Percentiles rank a stretch among this genome's conserved stretches.
phyloP scores from a whole-genome alignment of 2,329 filamentous ascomycete species.

The Rasamsonia emersonii region DNA sequence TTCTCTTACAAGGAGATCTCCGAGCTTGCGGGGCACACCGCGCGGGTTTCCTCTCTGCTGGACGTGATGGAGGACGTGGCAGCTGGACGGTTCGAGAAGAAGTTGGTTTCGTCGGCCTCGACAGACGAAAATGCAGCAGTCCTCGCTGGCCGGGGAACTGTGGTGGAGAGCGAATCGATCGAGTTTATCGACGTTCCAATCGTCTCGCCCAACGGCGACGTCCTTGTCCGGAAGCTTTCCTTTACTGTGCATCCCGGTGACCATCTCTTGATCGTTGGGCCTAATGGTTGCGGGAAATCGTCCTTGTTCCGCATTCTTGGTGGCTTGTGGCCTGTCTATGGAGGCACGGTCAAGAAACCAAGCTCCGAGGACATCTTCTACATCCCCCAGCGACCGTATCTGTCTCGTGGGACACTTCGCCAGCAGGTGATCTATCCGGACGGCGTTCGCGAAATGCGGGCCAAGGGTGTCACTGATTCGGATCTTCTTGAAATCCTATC shows the following conservation, averaged over 20 bases:
- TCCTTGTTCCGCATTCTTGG: slow-evolving; percentile 93
- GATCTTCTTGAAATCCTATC: slow-evolving; percentile 70
- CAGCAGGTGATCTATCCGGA: slow-evolving; percentile 98
- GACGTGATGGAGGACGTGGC: slow-evolving; percentile 93
- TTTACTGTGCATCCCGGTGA: slow-evolving; percentile 82
- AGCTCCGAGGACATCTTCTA: slow-evolving; percentile 94
- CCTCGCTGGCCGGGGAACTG: slow-evolving; percentile 68
- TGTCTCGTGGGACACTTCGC: slow-evolving; percentile 82
- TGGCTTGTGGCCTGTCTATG: slow-evolving; percentile 95
- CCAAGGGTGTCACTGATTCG: slow-evolving; percentile 70
- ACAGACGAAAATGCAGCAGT: slow-evolving; percentile 76
- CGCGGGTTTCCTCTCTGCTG: slow-evolving; percentile 77
- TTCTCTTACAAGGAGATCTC: slow-evolving; percentile 97
- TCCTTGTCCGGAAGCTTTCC: slow-evolving; percentile 74
- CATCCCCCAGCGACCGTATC: slow-evolving; percentile 90
- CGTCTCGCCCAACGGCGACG: slow-evolving; percentile 91
- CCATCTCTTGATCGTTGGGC: slow-evolving; percentile 88
- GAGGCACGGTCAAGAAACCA: slow-evolving; percentile 85
- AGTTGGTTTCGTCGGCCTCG: slow-evolving; percentile 79
- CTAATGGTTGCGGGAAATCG: slow-evolving; percentile 95
- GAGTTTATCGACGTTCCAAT: slow-evolving; percentile 86
- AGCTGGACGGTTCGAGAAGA: slow-evolving; percentile 88
- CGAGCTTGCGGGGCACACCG: slow-evolving; percentile 90
- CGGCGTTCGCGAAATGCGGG: slow-evolving; percentile 74
- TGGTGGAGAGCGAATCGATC: slow-evolving; percentile 75